Conservation (phyloP, 2,329 filamentous ascomycete genomes). For the Aspergillus sp. region DNA sequence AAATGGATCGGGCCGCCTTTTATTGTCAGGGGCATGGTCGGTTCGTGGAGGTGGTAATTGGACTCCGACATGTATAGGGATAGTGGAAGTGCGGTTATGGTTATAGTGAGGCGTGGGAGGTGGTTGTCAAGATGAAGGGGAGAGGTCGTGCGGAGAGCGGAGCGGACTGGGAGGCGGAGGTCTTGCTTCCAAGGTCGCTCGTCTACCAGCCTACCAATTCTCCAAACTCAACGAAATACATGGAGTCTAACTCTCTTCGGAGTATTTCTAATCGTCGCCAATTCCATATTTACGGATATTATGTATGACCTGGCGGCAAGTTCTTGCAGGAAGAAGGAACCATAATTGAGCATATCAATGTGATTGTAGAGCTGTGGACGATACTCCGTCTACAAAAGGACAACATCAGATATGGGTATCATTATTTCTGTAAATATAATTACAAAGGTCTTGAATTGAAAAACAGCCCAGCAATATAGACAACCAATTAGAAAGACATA, state of each 20-base stretch:
- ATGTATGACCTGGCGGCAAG: too few species aligned
- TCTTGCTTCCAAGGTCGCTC: not conserved
- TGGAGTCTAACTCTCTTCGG: too few species aligned
- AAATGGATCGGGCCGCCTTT: slow-evolving; percentile 59
- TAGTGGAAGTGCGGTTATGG: not conserved
- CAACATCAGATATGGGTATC: slow-evolving; percentile 19
- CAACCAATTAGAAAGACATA: slow-evolving; percentile 11
- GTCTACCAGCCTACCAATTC: not conserved
- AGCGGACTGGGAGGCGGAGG: not conserved
- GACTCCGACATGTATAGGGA: not conserved
- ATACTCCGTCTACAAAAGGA: not conserved
- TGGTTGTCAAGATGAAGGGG: not conserved
- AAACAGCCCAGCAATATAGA: slow-evolving; percentile 3
- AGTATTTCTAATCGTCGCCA: too few species aligned
- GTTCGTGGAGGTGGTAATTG: not conserved
- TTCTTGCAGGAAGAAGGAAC: too few species aligned
- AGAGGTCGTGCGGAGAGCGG: not conserved
- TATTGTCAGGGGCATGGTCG: slow-evolving; percentile 16
- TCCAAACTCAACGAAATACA: too few species aligned
- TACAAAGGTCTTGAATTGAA: slow-evolving; percentile 1
- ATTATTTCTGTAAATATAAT: slow-evolving; percentile 25
- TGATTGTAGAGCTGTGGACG: too few species aligned
- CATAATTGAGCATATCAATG: too few species aligned
- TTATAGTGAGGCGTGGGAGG: not conserved
- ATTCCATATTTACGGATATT: too few species aligned